phyloP scores from a whole-genome alignment of 495 filamentous ascomycete genomes.

The Aspergillus bertholletiae region DNA sequence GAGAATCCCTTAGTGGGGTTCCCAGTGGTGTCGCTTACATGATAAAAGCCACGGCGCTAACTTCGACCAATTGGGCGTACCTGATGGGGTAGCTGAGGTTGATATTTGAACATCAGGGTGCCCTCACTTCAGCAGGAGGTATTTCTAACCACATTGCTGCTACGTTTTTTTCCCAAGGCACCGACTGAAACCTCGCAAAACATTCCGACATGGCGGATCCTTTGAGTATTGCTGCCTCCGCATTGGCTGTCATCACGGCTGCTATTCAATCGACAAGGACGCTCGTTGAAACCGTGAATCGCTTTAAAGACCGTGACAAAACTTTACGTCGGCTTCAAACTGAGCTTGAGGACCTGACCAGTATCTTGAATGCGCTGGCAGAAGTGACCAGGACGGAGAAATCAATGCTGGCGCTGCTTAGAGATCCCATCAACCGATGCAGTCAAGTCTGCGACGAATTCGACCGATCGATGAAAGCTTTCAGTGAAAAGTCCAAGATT shows the following conservation, averaged over 20 bases:
- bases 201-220: constrained; percentile 19
- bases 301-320: constrained; percentile 17
- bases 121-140: too few relatives aligned
- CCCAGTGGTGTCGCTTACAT: too few relatives aligned
- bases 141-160: too few relatives aligned
- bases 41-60: too few relatives aligned
- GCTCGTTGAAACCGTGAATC: constrained; percentile 22
- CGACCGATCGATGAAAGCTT: constrained; percentile 8
- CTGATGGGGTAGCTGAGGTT: too few relatives aligned
- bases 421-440: constrained; percentile 9
- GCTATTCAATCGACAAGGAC: constrained; percentile 18
- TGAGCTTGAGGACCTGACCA: constrained; percentile 10
- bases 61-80: too few relatives aligned
- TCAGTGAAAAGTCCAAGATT: constrained; percentile 6
- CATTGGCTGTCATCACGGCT: constrained; percentile 22
- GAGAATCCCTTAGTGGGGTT: too few relatives aligned
- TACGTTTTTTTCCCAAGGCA: too few relatives aligned
- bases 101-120: too few relatives aligned
- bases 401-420: constrained; percentile 8
- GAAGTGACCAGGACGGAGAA: background rate
- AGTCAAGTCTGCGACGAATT: constrained; percentile 11
- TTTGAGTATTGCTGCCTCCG: constrained; percentile 23
- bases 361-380: constrained; percentile 4
- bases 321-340: constrained; percentile 6
- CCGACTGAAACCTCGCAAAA: too few relatives aligned